These are phyloP conservation scores for Pulicaria dysenterica DNA, from an alignment of 129 eudicot genomes.

Conservation along the genomic window DNA sequence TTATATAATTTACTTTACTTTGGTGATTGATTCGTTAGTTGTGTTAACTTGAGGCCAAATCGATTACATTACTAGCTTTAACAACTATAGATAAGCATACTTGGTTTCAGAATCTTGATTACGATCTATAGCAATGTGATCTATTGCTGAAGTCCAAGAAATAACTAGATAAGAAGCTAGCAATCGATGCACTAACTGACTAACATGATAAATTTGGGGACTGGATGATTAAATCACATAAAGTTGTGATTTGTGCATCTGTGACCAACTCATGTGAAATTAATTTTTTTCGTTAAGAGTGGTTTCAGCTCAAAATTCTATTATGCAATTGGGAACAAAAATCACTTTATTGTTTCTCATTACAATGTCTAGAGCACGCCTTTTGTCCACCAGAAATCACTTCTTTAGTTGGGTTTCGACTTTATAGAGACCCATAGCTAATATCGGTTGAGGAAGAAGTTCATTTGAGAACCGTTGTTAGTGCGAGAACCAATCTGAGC, in stretches of 20 bases:
- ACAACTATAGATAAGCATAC: not conserved
- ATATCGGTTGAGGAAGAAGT: too few relatives aligned
- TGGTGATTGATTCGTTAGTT: not conserved
- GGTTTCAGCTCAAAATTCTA: too few relatives aligned
- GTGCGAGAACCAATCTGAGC: too few relatives aligned
- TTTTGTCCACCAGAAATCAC: too few relatives aligned
- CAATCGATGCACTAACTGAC: not conserved
- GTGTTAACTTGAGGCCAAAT: not conserved
- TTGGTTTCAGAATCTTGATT: not conserved
- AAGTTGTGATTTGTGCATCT: not conserved
- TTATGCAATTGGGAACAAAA: too few relatives aligned
- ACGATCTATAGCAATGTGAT: slow-evolving; percentile 8
- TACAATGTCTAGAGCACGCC: not conserved
- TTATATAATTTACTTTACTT: not conserved
- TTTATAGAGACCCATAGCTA: not conserved
- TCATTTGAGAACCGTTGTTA: too few relatives aligned
- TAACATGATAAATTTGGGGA: slow-evolving; percentile 2
- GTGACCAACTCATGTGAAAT: not conserved
- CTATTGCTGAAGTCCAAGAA: not conserved
- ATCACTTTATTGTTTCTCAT: too few relatives aligned
- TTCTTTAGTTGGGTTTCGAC: not conserved
- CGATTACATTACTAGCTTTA: not conserved
- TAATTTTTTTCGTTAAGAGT: too few relatives aligned
- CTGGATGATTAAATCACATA: not conserved
- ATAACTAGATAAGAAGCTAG: not conserved